Conservation (phyloP, 2,329 filamentous ascomycete genomes). For the Sporothrix curviconia region DNA sequence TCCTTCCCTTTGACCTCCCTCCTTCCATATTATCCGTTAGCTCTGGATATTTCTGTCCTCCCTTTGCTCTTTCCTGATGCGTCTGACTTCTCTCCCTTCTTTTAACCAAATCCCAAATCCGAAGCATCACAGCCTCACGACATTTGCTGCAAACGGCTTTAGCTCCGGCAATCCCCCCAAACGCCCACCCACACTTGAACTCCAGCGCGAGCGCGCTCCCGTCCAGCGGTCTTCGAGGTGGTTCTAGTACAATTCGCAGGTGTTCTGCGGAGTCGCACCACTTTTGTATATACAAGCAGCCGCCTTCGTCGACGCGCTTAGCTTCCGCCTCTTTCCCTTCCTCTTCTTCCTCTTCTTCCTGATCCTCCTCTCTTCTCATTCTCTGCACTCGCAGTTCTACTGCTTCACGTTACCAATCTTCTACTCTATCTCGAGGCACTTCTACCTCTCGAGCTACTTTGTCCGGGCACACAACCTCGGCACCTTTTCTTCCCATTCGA, state of each 20-base stretch:
- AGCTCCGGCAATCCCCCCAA: too few relatives aligned
- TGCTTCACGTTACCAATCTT: too few relatives aligned
- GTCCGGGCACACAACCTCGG: too few relatives aligned
- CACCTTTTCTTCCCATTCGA: too few relatives aligned
- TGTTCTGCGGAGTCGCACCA: slow-evolving; percentile 11
- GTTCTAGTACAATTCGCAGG: slow-evolving; percentile 13
- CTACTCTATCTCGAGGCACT: too few relatives aligned
- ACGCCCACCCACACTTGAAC: neutral
- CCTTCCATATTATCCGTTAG: slow-evolving; percentile 15
- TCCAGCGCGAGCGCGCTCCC: neutral
- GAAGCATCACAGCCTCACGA: slow-evolving; percentile 2
- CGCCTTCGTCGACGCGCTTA: slow-evolving; percentile 12
- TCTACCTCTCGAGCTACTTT: too few relatives aligned
- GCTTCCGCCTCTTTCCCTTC: neutral
- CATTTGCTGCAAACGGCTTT: too few relatives aligned
- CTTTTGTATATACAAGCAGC: slow-evolving; percentile 13
- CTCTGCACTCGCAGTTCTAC: neutral
- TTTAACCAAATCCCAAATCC: too few relatives aligned
- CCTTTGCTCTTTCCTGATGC: neutral
- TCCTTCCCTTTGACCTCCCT: slow-evolving; percentile 6
- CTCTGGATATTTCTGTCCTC: neutral
- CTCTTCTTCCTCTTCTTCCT: neutral
- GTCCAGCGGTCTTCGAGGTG: slow-evolving; percentile 11
- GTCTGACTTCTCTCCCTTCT: too few relatives aligned
- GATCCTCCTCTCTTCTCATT: neutral